Conservation (phyloP, 192 early-diverging fungal species). For the Umbelopsis isabellina region DNA sequence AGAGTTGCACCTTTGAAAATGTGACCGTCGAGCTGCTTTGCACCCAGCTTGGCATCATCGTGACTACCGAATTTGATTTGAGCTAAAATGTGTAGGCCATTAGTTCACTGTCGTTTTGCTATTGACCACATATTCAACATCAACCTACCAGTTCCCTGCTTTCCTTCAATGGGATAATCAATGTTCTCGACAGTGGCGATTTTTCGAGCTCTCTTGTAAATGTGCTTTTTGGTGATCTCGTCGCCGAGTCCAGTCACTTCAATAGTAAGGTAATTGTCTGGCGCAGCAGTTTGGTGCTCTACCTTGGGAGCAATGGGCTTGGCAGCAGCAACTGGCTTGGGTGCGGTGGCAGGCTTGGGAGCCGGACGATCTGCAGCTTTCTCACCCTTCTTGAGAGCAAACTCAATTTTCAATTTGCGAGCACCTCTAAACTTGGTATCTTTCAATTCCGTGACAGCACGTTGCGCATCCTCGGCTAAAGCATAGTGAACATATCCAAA, state of each 20-base stretch:
- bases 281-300: slow-evolving; percentile 37
- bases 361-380: slow-evolving; percentile 19
- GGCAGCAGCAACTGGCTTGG: slow-evolving; percentile 34
- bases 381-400: slow-evolving; percentile 65
- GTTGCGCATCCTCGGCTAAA: slow-evolving; percentile 74
- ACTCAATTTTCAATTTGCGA: slow-evolving; percentile 75
- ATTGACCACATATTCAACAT: slow-evolving; percentile 29
- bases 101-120: slow-evolving; percentile 33
- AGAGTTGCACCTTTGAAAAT: slow-evolving; percentile 74
- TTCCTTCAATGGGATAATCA: slow-evolving; percentile 57
- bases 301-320: slow-evolving; percentile 41
- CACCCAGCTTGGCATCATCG: slow-evolving; percentile 57
- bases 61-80: slow-evolving; percentile 49
- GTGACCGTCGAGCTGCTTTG: slow-evolving; percentile 68
- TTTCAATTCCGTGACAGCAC: slow-evolving; percentile 77
- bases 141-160: slow-evolving; percentile 46
- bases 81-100: slow-evolving; percentile 34
- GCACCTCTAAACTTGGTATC: slow-evolving; percentile 73
- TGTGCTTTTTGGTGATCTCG: slow-evolving; percentile 71
- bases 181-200: slow-evolving; percentile 64
- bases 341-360: slow-evolving; percentile 27
- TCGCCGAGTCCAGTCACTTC: slow-evolving; percentile 56
- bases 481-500: slow-evolving; percentile 94
- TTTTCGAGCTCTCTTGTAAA: slow-evolving; percentile 76
- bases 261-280: slow-evolving; percentile 47